phyloP scores from a whole-genome alignment of 345 rosid genomes.

The Arabidopsis thaliana region TAIR10.1 NC_003070.9:11373501-11374000 shows the following conservation, averaged over 20 bases:
- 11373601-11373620: not conserved
- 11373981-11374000: too few relatives aligned
- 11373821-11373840: conserved; percentile 21
- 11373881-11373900: not conserved
- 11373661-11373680: not conserved
- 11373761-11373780: not conserved
- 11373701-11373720: not conserved
- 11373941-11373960: not conserved
- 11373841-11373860: conserved; percentile 21
- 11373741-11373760: not conserved
- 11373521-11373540: not conserved
- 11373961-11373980: not conserved
- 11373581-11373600: too few relatives aligned
- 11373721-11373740: not conserved
- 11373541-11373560: not conserved
- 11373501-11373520: not conserved
- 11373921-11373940: not conserved
- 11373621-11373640: conserved; percentile 14
- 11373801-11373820: not conserved
- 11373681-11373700: not conserved
- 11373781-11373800: not conserved
- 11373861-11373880: not conserved
- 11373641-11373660: not conserved
- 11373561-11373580: conserved; percentile 1
- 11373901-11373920: not conserved